A percentile compares a stretch with the other conserved stretches of the same genome.
Evolutionary conservation across 1,284 basidiomycete species (phyloP).

Genomic region (Rhodotorula sp.): DNA sequence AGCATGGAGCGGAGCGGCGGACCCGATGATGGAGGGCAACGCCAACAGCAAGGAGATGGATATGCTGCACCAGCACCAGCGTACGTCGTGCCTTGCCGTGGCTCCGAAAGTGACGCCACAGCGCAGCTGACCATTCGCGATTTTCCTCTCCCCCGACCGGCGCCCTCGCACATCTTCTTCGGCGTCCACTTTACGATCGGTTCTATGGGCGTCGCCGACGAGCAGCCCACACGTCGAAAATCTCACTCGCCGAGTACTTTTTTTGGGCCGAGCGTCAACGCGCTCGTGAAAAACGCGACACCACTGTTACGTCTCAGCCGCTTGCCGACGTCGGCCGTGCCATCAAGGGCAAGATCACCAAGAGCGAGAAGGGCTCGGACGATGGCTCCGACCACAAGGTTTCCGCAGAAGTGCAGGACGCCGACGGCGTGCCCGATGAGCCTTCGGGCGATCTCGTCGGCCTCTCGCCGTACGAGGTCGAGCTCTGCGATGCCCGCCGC

Average conservation of each 20-base stretch:
- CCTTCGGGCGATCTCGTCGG: conserved; percentile 45
- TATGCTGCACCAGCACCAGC: neutral
- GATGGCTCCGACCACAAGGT: conserved; percentile 4
- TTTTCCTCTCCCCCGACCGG: no score
- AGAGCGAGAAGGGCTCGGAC: conserved; percentile 4
- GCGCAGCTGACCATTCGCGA: no score
- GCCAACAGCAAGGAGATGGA: conserved; percentile 13
- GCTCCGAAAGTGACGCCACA: no score
- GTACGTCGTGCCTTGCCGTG: neutral
- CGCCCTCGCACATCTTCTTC: no score
- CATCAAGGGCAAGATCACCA: conserved; percentile 18
- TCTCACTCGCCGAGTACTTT: conserved; percentile 23
- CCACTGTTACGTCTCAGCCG: neutral
- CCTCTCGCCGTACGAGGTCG: conserved; percentile 55
- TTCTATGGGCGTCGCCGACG: neutral
- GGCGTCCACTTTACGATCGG: no score
- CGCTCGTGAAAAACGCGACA: conserved; percentile 13
- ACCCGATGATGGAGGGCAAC: conserved; percentile 16
- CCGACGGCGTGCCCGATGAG: conserved; percentile 5
- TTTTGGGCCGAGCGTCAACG: conserved; percentile 20
- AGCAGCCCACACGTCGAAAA: neutral
- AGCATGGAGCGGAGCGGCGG: conserved; percentile 3
- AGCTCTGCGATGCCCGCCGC: conserved; percentile 58
- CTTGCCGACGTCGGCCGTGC: conserved; percentile 5
- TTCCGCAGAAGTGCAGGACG: neutral